A percentile compares a stretch with the other conserved stretches of the same genome.
Conservation (phyloP, 1,284 basidiomycete species). For the Phenoliferia sp. region DNA sequence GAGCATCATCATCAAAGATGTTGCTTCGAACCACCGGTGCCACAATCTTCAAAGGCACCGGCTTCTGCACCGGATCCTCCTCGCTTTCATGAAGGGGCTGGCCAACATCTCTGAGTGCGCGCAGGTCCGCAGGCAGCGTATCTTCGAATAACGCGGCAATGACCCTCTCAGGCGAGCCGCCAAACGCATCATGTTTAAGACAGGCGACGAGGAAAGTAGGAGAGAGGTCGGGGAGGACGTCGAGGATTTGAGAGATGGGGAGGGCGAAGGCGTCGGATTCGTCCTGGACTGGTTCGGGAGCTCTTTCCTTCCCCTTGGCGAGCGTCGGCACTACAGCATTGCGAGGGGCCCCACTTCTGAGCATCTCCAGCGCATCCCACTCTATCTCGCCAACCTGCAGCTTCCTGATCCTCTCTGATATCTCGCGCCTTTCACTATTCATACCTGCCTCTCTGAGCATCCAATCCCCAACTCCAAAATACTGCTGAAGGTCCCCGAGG, state of each 20-base stretch:
- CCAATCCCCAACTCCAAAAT: background rate
- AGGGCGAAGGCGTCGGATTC: conserved; percentile 48
- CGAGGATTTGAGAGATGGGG: conserved; percentile 60
- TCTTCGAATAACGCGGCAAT: conserved; percentile 66
- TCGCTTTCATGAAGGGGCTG: background rate
- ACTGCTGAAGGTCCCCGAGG: conserved; percentile 7
- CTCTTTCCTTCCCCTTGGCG: background rate
- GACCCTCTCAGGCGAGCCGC: conserved; percentile 49
- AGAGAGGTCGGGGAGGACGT: conserved; percentile 60
- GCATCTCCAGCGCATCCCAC: background rate
- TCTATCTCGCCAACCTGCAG: background rate
- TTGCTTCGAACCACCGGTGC: conserved; percentile 46
- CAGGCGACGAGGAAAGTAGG: conserved; percentile 56
- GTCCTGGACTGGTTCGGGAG: no score
- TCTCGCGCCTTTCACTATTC: background rate
- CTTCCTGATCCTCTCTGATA: background rate
- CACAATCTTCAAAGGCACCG: background rate
- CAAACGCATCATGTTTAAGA: conserved; percentile 50
- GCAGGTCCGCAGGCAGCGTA: conserved; percentile 47
- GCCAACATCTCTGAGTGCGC: background rate
- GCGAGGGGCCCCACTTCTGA: background rate
- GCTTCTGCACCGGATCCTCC: background rate
- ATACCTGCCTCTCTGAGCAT: background rate
- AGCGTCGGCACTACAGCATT: background rate
- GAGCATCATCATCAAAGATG: conserved; percentile 65